These are phyloP conservation scores for Thraustotheca clavata DNA, from an alignment of 352 stramenopile species.

Conservation along the genomic window DNA sequence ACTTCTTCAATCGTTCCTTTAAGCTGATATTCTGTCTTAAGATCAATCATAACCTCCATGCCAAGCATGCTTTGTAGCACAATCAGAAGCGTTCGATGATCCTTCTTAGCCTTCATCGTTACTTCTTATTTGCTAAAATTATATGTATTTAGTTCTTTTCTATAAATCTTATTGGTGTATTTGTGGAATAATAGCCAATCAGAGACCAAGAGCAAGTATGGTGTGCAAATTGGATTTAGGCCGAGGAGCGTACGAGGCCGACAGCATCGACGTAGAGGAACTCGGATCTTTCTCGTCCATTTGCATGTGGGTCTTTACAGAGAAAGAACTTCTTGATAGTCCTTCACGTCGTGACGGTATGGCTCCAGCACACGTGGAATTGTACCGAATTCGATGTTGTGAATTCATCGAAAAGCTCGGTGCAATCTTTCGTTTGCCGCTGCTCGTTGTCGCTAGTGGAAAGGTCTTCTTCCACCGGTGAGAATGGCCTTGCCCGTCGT, in stretches of 20 bases:
- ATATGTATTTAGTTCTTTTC: not conserved
- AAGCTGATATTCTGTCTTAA: slow-evolving; percentile 77
- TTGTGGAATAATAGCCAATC: not conserved
- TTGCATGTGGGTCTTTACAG: slow-evolving; percentile 61
- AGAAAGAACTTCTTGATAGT: slow-evolving; percentile 48
- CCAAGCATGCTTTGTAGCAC: slow-evolving; percentile 79
- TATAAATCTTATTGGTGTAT: not conserved
- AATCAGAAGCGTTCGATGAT: slow-evolving; percentile 49
- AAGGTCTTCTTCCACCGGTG: slow-evolving; percentile 75
- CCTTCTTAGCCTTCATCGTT: slow-evolving; percentile 6
- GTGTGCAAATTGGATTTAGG: not conserved
- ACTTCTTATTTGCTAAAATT: not conserved
- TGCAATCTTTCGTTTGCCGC: slow-evolving; percentile 65
- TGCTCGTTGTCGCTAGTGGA: slow-evolving; percentile 73
- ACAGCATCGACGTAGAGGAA: not conserved
- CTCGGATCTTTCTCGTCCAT: not conserved
- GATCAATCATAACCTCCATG: slow-evolving; percentile 66
- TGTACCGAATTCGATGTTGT: slow-evolving; percentile 61
- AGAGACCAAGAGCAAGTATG: not conserved
- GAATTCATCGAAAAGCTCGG: slow-evolving; percentile 83
- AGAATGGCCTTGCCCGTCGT: not conserved
- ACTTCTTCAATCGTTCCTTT: slow-evolving; percentile 78
- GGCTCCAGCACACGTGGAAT: slow-evolving; percentile 36
- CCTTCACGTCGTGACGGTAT: slow-evolving; percentile 58
- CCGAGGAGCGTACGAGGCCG: not conserved